Evolutionary conservation across 139 green algal genomes (phyloP), one percentile per base, ranked within the genome.

Genomic region (Chlamydomonas incerta): DNA sequence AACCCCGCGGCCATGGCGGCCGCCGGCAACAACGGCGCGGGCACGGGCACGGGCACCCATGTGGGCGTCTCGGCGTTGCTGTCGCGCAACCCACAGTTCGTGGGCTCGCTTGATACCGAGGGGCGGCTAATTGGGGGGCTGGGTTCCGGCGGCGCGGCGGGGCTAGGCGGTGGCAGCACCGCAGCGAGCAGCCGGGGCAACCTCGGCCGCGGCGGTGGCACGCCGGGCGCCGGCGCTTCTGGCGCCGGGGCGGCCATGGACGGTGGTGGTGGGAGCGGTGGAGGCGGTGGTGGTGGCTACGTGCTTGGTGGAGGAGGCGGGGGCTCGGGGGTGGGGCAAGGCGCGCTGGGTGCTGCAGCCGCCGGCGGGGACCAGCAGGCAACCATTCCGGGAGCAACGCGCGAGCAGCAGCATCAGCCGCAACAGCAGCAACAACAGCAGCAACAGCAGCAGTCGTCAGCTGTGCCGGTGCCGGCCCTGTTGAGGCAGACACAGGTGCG

Each of bases 51-150:
- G 8, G 6, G 34, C 23, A 50, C 41, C n/a, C n/a, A n/a, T n/a
- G n/a, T n/a, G 41, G 41, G 41, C 41, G 41, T 50, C 6, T 70
- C 74, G 1, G 60, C 60, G 18, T 24, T 72, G 34, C 58, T 33
- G 11, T 82, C 74, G 4, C 74, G 74, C 58, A 82, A 82, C 37
- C 74, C 74, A 24, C 33, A 60, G 58, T 82, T 41, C 35, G 73
- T n/a, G 14, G 24, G 33, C 18, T 33, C 69, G 73, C 31, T 81
- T 20, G 52, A 63, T 6, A 33, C 20, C 1, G 52, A 81, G 35
- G 33, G 73, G 9, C 31, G 34, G 5, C 15, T 37, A 4, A 23
- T 81, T 50, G 41, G 41, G 8, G 41, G 41, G 6, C 6, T 50
- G 41, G 41, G 41, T 5, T 50, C 41, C 6, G 41, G 41, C 41